These are phyloP conservation scores for Schizophyllum commune DNA, from an alignment of 1,284 basidiomycete genomes.

Conservation along the genomic window DNA sequence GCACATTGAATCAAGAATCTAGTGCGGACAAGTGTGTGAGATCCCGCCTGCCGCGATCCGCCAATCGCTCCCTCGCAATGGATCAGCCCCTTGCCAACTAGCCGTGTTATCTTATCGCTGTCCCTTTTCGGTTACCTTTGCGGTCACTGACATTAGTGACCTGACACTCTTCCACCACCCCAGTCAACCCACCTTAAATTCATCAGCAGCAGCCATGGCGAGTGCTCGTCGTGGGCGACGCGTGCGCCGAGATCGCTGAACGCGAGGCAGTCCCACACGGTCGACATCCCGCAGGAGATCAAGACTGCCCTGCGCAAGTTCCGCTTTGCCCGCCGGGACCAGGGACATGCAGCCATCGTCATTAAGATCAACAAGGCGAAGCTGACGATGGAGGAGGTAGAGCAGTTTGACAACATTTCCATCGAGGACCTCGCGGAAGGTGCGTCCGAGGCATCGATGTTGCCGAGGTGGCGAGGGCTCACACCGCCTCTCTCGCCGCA, in stretches of 20 bases:
- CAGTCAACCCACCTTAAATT: not conserved
- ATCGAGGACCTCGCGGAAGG: conserved; percentile 84
- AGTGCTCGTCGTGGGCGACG: not conserved
- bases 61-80: too few species aligned
- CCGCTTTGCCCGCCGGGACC: conserved; percentile 24
- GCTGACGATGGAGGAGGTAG: conserved; percentile 76
- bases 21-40: not conserved
- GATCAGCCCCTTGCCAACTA: too few species aligned
- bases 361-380: conserved; percentile 83
- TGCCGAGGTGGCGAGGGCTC: not conserved
- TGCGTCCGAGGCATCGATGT: conserved; percentile 20
- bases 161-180: not conserved
- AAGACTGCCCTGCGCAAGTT: conserved; percentile 78
- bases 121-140: not conserved
- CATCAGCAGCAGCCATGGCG: not conserved
- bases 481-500: conserved; percentile 21
- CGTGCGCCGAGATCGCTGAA: not conserved
- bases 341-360: conserved; percentile 68
- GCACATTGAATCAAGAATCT: not conserved
- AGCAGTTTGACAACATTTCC: conserved; percentile 67
- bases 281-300: conserved; percentile 75
- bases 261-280: conserved; percentile 52
- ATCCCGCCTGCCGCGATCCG: not conserved
- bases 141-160: not conserved
- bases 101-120: not conserved